Evolutionary conservation across 2,329 filamentous ascomycete species (phyloP).

Genomic region (Hymenoscyphus infarciens): DNA sequence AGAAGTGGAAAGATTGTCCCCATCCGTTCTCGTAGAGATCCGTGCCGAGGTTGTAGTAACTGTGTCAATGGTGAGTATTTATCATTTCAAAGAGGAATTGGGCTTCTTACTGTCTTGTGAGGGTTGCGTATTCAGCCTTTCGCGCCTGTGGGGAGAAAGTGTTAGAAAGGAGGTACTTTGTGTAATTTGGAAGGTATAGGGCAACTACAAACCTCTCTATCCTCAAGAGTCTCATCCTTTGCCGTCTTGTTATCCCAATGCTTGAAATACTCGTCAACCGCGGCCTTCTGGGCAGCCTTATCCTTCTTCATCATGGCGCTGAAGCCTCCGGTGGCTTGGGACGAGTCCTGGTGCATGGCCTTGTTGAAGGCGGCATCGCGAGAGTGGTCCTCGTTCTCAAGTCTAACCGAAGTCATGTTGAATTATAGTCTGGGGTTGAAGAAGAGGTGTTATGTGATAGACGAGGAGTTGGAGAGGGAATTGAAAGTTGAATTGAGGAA

Average conservation of each 20-base stretch:
- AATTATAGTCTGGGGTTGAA: slow-evolving; percentile 12
- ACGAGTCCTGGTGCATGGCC: slow-evolving; percentile 72
- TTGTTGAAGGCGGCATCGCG: slow-evolving; percentile 91
- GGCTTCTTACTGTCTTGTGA: slow-evolving; percentile 82
- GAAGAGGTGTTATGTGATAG: slow-evolving; percentile 2
- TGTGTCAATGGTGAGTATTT: slow-evolving; percentile 37
- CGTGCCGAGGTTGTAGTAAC: slow-evolving; percentile 94
- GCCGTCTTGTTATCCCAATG: slow-evolving; percentile 88
- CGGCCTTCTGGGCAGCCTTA: slow-evolving; percentile 70
- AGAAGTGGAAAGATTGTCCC: slow-evolving; percentile 97
- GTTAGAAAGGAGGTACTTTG: slow-evolving; percentile 9
- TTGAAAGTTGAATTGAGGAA: neutral
- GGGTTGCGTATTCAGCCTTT: slow-evolving; percentile 83
- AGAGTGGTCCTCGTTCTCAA: slow-evolving; percentile 78
- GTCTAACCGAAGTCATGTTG: slow-evolving; percentile 37
- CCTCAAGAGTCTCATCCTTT: slow-evolving; percentile 76
- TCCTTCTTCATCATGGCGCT: slow-evolving; percentile 85
- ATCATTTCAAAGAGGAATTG: neutral
- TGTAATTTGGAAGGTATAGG: neutral
- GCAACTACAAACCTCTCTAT: slow-evolving; percentile 61
- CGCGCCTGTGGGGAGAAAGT: slow-evolving; percentile 53
- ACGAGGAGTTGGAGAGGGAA: neutral
- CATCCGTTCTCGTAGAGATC: slow-evolving; percentile 97
- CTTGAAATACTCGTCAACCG: slow-evolving; percentile 93
- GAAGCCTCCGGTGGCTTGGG: slow-evolving; percentile 68